Percentiles rank a stretch among this genome's conserved stretches.
Conservation (phyloP, 2,329 filamentous ascomycete species). For the Talaromyces sp. region DNA sequence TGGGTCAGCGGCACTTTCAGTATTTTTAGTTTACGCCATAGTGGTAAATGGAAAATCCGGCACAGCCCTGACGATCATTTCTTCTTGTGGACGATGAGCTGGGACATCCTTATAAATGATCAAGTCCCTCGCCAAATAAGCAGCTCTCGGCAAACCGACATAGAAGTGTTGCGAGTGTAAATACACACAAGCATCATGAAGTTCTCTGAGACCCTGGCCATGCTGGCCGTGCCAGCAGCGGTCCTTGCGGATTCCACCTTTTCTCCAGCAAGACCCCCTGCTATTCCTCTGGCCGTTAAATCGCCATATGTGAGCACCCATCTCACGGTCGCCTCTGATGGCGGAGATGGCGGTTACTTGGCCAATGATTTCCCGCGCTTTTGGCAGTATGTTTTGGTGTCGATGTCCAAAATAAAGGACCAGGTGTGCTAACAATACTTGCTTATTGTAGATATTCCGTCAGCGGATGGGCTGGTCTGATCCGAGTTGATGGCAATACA, state of each 20-base stretch:
- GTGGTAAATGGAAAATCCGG: background rate
- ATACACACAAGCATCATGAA: background rate
- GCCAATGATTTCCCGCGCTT: slow-evolving; percentile 65
- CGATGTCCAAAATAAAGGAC: background rate
- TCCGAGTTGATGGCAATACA: slow-evolving; percentile 60
- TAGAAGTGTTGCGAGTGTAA: background rate
- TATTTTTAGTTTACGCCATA: background rate
- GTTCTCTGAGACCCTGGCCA: background rate
- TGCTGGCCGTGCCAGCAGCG: background rate
- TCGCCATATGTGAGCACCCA: slow-evolving; percentile 71
- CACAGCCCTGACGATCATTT: background rate
- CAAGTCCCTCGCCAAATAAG: background rate
- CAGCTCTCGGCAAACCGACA: background rate
- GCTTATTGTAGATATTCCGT: slow-evolving; percentile 45
- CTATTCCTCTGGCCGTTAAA: slow-evolving; percentile 66
- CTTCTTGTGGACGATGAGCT: background rate
- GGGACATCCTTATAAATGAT: background rate
- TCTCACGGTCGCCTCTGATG: slow-evolving; percentile 57
- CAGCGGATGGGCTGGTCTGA: slow-evolving; percentile 63
- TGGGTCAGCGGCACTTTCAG: background rate
- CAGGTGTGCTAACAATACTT: slow-evolving; percentile 41
- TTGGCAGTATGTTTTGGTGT: slow-evolving; percentile 55
- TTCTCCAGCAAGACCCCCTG: slow-evolving; percentile 60
- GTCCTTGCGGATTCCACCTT: slow-evolving; percentile 48
- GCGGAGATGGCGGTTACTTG: slow-evolving; percentile 61